Evolutionary conservation across 768 basidiomycete species (phyloP).

Genomic region (Postia placenta): DNA sequence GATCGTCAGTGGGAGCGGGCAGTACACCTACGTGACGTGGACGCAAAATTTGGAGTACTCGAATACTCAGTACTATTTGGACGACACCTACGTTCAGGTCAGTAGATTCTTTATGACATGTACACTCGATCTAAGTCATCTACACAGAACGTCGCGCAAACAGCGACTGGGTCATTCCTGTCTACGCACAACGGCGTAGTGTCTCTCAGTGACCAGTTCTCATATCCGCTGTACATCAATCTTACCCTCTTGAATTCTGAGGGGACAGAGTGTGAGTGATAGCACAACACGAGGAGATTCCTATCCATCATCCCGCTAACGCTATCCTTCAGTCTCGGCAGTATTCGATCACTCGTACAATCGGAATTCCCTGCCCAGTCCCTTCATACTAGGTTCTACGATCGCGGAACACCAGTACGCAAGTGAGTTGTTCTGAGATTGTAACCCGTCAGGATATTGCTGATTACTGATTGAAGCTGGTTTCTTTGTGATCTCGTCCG

Average conservation of each 20-base stretch:
- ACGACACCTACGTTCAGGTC: slow-evolving; percentile 40
- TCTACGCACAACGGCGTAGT: slow-evolving; percentile 45
- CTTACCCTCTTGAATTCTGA: slow-evolving; percentile 26
- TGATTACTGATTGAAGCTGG: slow-evolving; percentile 32
- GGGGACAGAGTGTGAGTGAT: slow-evolving; percentile 26
- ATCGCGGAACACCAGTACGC: slow-evolving; percentile 56
- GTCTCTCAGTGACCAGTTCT: slow-evolving; percentile 43
- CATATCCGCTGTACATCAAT: slow-evolving; percentile 46
- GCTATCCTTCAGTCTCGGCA: slow-evolving; percentile 35
- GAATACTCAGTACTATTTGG: slow-evolving; percentile 56
- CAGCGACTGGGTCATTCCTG: slow-evolving; percentile 37
- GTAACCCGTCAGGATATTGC: neutral
- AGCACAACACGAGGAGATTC: neutral
- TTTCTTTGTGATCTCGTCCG: slow-evolving; percentile 37
- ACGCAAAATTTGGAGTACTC: slow-evolving; percentile 54
- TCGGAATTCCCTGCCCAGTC: slow-evolving; percentile 49
- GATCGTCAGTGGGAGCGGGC: slow-evolving; percentile 58
- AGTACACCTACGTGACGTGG: slow-evolving; percentile 48
- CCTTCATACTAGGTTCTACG: slow-evolving; percentile 51
- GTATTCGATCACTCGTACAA: slow-evolving; percentile 66
- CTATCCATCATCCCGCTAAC: neutral
- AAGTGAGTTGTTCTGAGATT: too few relatives aligned
- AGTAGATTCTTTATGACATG: neutral
- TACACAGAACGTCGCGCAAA: slow-evolving; percentile 43
- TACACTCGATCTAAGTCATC: neutral